Evolutionary conservation across 2,329 filamentous ascomycete genomes (phyloP).

Genomic region (Monosporascus cannonballus): DNA sequence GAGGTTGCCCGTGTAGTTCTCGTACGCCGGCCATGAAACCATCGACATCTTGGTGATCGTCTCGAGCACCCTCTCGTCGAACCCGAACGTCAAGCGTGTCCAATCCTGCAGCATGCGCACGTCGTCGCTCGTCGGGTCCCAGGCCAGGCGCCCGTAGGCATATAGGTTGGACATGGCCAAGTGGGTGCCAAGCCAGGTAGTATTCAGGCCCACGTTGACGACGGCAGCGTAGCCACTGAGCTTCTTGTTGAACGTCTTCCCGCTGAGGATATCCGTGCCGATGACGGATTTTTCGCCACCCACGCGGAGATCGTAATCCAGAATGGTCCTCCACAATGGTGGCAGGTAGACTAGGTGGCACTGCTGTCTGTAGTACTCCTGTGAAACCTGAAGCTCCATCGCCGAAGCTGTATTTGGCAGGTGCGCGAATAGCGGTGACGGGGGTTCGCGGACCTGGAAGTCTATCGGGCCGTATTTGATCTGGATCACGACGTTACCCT

Average conservation of each 20-base stretch:
- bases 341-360: slow-evolving; percentile 62
- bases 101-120: slow-evolving; percentile 54
- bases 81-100: slow-evolving; percentile 61
- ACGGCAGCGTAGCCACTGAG: slow-evolving; percentile 61
- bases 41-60: slow-evolving; percentile 58
- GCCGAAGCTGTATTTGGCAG: slow-evolving; percentile 39
- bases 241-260: slow-evolving; percentile 49
- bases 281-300: slow-evolving; percentile 50
- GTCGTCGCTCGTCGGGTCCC: slow-evolving; percentile 49
- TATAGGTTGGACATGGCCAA: slow-evolving; percentile 68
- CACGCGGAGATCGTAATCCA: slow-evolving; percentile 61
- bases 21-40: slow-evolving; percentile 65
- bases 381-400: slow-evolving; percentile 61
- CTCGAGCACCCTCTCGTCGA: slow-evolving; percentile 46
- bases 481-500: slow-evolving; percentile 65
- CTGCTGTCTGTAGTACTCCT: slow-evolving; percentile 69
- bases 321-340: slow-evolving; percentile 61
- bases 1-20: slow-evolving; percentile 65
- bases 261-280: slow-evolving; percentile 51
- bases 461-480: slow-evolving; percentile 72
- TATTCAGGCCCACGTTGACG: slow-evolving; percentile 59
- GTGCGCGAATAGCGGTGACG: slow-evolving; percentile 57
- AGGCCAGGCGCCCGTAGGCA: slow-evolving; percentile 61
- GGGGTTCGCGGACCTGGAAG: slow-evolving; percentile 65
- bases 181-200: slow-evolving; percentile 64